These are phyloP conservation scores for Mucuna pruriens DNA, from an alignment of 306 rosid species.

Conservation along the genomic window DNA sequence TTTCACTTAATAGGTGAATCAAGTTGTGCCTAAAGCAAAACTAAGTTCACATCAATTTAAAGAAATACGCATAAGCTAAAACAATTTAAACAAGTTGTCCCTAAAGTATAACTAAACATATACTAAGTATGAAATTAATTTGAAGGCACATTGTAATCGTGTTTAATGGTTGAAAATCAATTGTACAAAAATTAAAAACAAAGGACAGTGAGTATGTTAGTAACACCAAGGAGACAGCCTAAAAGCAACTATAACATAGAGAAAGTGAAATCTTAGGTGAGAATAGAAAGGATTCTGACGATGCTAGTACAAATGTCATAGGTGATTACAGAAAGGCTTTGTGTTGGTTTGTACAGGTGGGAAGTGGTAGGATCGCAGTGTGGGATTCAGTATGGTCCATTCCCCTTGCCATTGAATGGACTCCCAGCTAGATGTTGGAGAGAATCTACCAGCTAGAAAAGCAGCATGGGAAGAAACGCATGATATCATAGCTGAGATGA, in stretches of 20 bases:
- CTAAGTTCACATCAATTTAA: neutral
- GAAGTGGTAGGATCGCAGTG: constrained; percentile 70
- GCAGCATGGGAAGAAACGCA: constrained; percentile 31
- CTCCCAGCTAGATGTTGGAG: constrained; percentile 81
- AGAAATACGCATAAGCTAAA: neutral
- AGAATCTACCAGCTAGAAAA: constrained; percentile 52
- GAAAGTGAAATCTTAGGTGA: neutral
- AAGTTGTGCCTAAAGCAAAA: too few species aligned
- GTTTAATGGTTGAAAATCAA: neutral
- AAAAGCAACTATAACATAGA: constrained; percentile 3
- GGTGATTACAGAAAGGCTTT: constrained; percentile 21
- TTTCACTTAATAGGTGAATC: too few species aligned
- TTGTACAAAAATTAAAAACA: neutral
- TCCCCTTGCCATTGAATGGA: constrained; percentile 83
- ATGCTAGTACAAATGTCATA: neutral
- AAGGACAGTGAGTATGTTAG: neutral
- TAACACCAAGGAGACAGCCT: constrained; percentile 16
- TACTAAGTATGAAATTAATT: neutral
- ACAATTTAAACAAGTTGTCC: neutral
- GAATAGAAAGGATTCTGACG: neutral
- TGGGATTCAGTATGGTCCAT: constrained; percentile 82
- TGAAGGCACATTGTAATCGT: neutral
- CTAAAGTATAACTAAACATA: neutral
- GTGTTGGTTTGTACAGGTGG: constrained; percentile 65
- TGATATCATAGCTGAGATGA: constrained; percentile 16